These are phyloP conservation scores for Xylaria sp. DNA, from an alignment of 495 filamentous ascomycete genomes.

Conservation along the genomic window DNA sequence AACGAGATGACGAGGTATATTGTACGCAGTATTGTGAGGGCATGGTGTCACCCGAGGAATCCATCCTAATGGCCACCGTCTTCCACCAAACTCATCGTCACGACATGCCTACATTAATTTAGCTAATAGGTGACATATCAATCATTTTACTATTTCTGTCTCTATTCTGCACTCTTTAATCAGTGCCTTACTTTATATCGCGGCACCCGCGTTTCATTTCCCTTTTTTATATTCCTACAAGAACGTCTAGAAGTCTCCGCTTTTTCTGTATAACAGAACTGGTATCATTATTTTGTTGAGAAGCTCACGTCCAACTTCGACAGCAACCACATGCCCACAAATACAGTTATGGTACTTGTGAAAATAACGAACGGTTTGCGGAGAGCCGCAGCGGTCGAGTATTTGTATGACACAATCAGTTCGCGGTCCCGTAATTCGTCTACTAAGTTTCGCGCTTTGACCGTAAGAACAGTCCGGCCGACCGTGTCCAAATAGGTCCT, in stretches of 20 bases:
- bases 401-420: conserved; percentile 87
- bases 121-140: background rate
- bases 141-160: background rate
- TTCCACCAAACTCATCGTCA: background rate
- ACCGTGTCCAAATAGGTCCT: conserved; percentile 94
- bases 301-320: conserved; percentile 72
- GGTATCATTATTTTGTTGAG: conserved; percentile 40
- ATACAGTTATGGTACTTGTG: conserved; percentile 73
- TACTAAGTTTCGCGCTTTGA: conserved; percentile 83
- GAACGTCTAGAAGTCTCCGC: conserved; percentile 15
- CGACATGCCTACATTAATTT: background rate
- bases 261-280: background rate
- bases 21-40: background rate
- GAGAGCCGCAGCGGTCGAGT: conserved; percentile 74
- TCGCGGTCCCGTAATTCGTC: conserved; percentile 86
- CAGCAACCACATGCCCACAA: conserved; percentile 76
- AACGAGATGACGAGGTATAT: background rate
- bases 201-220: background rate
- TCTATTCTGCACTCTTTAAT: conserved; percentile 4
- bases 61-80: background rate
- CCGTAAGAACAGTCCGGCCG: conserved; percentile 81
- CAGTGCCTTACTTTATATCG: background rate
- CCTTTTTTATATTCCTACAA: conserved; percentile 26
- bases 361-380: conserved; percentile 89
- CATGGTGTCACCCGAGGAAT: background rate